phyloP scores from a whole-genome alignment of 805 yeast genomes.

The Metschnikowia baotianmanensis region DNA sequence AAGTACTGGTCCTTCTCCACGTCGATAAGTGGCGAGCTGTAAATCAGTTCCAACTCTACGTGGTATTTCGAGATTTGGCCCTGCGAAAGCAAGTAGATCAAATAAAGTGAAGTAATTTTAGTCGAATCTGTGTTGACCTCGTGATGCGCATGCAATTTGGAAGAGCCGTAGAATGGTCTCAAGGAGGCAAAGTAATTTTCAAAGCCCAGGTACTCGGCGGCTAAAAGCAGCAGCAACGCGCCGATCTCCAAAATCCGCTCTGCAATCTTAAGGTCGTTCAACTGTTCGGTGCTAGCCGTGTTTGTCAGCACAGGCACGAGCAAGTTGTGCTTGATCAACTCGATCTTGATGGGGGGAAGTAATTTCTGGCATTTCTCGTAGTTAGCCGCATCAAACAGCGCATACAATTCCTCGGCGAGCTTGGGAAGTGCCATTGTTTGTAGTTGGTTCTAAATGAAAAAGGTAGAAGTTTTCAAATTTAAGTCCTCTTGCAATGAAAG shows the following conservation, averaged over 20 bases:
- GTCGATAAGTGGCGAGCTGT: slow-evolving; percentile 53
- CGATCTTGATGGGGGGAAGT: slow-evolving; percentile 72
- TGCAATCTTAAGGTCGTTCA: slow-evolving; percentile 72
- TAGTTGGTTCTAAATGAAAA: too few relatives aligned
- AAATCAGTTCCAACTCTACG: slow-evolving; percentile 77
- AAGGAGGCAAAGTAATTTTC: slow-evolving; percentile 72
- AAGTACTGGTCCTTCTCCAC: slow-evolving; percentile 62
- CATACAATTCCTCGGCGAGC: slow-evolving; percentile 66
- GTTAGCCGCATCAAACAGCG: slow-evolving; percentile 59
- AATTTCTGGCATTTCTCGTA: slow-evolving; percentile 59
- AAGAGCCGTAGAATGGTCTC: slow-evolving; percentile 66
- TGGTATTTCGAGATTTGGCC: slow-evolving; percentile 88
- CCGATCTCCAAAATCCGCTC: slow-evolving; percentile 86
- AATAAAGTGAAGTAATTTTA: slow-evolving; percentile 73
- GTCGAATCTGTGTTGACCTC: slow-evolving; percentile 37
- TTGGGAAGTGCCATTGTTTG: slow-evolving; percentile 57
- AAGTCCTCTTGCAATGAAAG: too few relatives aligned
- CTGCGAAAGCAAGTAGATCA: slow-evolving; percentile 73
- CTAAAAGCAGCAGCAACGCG: slow-evolving; percentile 72
- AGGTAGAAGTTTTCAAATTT: too few relatives aligned
- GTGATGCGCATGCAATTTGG: slow-evolving; percentile 38
- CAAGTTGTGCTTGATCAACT: slow-evolving; percentile 71
- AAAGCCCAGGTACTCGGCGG: slow-evolving; percentile 60
- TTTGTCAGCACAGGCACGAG: slow-evolving; percentile 57
- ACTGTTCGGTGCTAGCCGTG: slow-evolving; percentile 37